These are phyloP conservation scores for Malassezia obtusa DNA, from an alignment of 1,284 basidiomycete genomes.

Conservation along the genomic window DNA sequence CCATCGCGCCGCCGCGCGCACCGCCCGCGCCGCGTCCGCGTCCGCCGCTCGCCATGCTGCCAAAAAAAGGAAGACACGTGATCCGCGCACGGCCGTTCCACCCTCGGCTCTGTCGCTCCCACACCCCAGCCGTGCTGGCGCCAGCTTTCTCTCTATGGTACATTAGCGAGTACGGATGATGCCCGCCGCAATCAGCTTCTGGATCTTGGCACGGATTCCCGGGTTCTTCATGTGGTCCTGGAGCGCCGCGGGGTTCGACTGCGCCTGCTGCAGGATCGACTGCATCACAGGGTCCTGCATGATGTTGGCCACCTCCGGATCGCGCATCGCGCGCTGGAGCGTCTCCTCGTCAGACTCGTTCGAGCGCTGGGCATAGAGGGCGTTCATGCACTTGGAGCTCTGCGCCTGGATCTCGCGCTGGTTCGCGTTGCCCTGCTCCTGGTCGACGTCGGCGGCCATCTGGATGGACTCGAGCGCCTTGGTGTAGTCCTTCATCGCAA, in stretches of 20 bases:
- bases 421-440: slow-evolving; percentile 26
- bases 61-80: not conserved
- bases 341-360: slow-evolving; percentile 88
- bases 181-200: slow-evolving; percentile 85
- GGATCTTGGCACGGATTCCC: slow-evolving; percentile 68
- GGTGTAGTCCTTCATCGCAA: slow-evolving; percentile 81
- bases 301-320: slow-evolving; percentile 77
- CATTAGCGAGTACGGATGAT: slow-evolving; percentile 57
- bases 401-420: slow-evolving; percentile 33
- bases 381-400: slow-evolving; percentile 55
- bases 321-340: slow-evolving; percentile 83
- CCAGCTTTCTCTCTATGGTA: not conserved
- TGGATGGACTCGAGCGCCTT: slow-evolving; percentile 53
- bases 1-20: slow-evolving; percentile 3
- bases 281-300: slow-evolving; percentile 52
- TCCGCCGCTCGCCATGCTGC: not conserved
- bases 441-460: slow-evolving; percentile 29
- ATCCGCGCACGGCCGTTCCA: not conserved
- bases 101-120: not conserved
- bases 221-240: slow-evolving; percentile 93
- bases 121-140: not conserved
- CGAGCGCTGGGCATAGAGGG: slow-evolving; percentile 68
- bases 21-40: slow-evolving; percentile 1
- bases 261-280: slow-evolving; percentile 86
- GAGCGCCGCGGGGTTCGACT: slow-evolving; percentile 74